These are phyloP conservation scores for Apocynum venetum DNA, from an alignment of 257 asterid genomes.

Conservation along the genomic window DNA sequence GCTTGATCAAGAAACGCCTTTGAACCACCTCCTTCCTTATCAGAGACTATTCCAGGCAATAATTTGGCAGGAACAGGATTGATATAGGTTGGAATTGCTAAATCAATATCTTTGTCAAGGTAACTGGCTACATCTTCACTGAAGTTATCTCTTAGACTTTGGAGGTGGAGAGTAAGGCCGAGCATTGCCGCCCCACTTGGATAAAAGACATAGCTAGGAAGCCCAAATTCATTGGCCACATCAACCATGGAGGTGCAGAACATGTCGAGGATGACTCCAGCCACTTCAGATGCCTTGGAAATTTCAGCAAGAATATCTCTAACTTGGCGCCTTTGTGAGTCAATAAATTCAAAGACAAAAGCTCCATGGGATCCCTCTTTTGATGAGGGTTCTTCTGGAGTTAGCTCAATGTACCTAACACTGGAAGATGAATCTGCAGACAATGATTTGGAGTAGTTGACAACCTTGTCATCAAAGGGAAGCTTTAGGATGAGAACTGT, in stretches of 20 bases:
- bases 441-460: constrained; percentile 10
- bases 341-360: neutral
- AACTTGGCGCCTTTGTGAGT: constrained; percentile 1
- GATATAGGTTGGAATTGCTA: neutral
- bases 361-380: no score
- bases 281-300: neutral
- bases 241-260: constrained; percentile 22
- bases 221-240: constrained; percentile 12
- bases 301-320: constrained; percentile 2
- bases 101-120: constrained; percentile 1
- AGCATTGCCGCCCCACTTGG: constrained; percentile 10
- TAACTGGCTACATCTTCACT: neutral
- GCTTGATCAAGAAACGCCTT: neutral
- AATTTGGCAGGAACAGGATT: constrained; percentile 14
- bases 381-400: neutral
- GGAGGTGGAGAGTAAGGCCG: constrained; percentile 13
- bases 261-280: constrained; percentile 19
- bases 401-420: constrained; percentile 2
- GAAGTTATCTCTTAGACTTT: constrained; percentile 7
- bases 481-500: constrained; percentile 10
- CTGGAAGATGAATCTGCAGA: neutral
- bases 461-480: constrained; percentile 15
- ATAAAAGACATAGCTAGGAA: constrained; percentile 15
- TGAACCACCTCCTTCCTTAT: neutral
- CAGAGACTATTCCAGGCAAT: neutral